Evolutionary conservation across 345 rosid genomes (phyloP), one percentile per base, ranked within the genome.

Genomic region (Lenwebbia sp.): DNA sequence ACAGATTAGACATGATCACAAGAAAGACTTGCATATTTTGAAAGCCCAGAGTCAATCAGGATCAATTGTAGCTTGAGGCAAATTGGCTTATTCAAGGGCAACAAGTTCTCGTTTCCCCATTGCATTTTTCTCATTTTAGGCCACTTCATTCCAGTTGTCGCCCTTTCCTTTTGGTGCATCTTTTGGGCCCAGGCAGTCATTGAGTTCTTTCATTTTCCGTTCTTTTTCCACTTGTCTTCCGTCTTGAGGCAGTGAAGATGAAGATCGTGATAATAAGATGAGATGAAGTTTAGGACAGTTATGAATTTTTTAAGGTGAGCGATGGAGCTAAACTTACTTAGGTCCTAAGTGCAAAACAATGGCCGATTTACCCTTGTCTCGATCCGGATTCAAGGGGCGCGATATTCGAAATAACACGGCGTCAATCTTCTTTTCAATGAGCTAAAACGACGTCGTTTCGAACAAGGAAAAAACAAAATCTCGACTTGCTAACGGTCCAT

Each of bases 381-480:
- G 0, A 70, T 70, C 78, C 10, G 25, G 37, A 33, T 19, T 33
- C 10, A 70, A 70, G 47, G 25, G 3, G 23, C 0, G 1, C 44
- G 0, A 30, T 65, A 0, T 5, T 22, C 22, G 7, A 21, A 33
- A 37, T 17, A 37, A 30, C 7, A 70, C 7, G 7, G 13, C 13
- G 8, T 44, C 47, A 33, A 11, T 33, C 2, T 37, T 13, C 26
- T 19, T 8, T 19, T 70, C 47, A 70, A 37, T 19, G 13, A 70
- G 21, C 47, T 9, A 5, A 19, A 70, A 19, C 13, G 7, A 37
- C 26, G 11, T 70, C 3, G 13, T 37, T 33, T 62, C 11, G 1
- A 33, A 10, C 37, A 21, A 19, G 47, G 19, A 52, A 14, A 53
- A 17, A 65, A 30, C 0, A 3, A 17, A 2, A 33, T 70, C 44